Evolutionary conservation across 2,329 filamentous ascomycete species (phyloP).

Genomic region (Ophiostoma angusticollis): DNA sequence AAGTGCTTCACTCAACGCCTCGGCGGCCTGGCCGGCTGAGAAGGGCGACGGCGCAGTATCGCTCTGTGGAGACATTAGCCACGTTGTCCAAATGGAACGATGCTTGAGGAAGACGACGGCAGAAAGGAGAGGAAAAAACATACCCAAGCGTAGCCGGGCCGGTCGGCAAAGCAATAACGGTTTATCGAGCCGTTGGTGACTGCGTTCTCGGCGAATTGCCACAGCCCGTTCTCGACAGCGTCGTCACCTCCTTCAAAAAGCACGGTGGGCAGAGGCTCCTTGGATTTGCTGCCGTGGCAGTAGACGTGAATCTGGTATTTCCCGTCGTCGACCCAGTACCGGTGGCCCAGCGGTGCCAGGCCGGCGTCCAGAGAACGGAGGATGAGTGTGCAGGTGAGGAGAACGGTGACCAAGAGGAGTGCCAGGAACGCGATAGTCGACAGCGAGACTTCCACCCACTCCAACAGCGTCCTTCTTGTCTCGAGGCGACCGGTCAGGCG

Average conservation of each 20-base stretch:
- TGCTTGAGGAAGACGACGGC: not conserved
- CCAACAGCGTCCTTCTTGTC: conserved; percentile 63
- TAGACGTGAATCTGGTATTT: conserved; percentile 82
- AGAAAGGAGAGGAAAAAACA: conserved; percentile 12
- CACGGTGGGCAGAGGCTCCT: conserved; percentile 58
- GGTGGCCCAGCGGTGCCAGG: conserved; percentile 57
- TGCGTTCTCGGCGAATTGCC: conserved; percentile 65
- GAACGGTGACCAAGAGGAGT: conserved; percentile 53
- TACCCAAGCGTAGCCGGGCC: conserved; percentile 73
- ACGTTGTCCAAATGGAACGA: not conserved
- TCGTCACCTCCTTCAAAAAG: conserved; percentile 74
- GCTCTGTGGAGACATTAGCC: conserved; percentile 26
- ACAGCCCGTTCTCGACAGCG: conserved; percentile 66
- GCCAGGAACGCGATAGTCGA: conserved; percentile 59
- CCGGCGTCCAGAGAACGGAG: conserved; percentile 69
- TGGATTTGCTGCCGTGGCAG: conserved; percentile 62
- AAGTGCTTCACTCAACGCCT: conserved; percentile 77
- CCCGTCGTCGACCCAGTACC: conserved; percentile 67
- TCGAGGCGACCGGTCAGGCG: conserved; percentile 81
- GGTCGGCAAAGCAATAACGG: conserved; percentile 91
- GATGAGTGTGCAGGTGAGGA: conserved; percentile 69
- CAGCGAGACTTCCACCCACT: conserved; percentile 72
- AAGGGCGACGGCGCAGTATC: conserved; percentile 91
- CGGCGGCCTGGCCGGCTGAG: conserved; percentile 83
- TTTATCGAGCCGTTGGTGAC: conserved; percentile 68